A percentile compares a stretch with the other conserved stretches of the same genome.
Conservation (phyloP, 352 stramenopile species). For the Aphanomyces invadans region DNA sequence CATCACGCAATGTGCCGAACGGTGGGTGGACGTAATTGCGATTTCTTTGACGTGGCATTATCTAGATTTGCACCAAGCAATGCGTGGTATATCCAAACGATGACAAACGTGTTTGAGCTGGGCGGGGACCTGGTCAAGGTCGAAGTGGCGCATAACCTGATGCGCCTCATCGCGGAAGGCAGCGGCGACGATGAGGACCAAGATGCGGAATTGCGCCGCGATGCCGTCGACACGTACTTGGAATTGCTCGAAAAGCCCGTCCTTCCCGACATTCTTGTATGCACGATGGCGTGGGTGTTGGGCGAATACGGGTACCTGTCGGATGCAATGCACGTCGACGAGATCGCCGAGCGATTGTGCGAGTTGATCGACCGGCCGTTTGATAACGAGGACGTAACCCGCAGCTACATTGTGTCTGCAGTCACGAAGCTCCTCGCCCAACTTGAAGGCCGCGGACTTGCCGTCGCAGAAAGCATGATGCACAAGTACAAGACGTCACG, state of each 20-base stretch:
- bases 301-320: slow-evolving; percentile 99
- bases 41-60: too few species aligned
- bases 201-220: slow-evolving; percentile 93
- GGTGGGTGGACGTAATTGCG: too few species aligned
- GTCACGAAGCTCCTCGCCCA: slow-evolving; percentile 98
- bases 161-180: slow-evolving; percentile 96
- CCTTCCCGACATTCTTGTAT: slow-evolving; percentile 94
- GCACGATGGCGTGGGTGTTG: slow-evolving; percentile 97
- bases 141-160: slow-evolving; percentile 97
- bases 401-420: slow-evolving; percentile 92
- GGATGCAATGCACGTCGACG: slow-evolving; percentile 86
- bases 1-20: slow-evolving; percentile 97
- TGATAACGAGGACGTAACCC: slow-evolving; percentile 87
- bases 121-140: slow-evolving; percentile 95
- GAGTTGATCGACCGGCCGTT: slow-evolving; percentile 84
- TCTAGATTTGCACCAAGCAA: slow-evolving; percentile 95
- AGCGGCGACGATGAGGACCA: slow-evolving; percentile 95
- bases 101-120: slow-evolving; percentile 94
- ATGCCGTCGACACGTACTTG: slow-evolving; percentile 96
- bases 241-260: slow-evolving; percentile 93
- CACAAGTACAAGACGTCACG: slow-evolving; percentile 94
- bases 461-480: slow-evolving; percentile 90
- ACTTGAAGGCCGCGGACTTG: slow-evolving; percentile 83
- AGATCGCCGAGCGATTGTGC: slow-evolving; percentile 94
- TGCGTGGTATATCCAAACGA: slow-evolving; percentile 98